Base-by-base conservation (phyloP, 2,329 filamentous ascomycete species). In the Sphaerulina populicola region DNA sequence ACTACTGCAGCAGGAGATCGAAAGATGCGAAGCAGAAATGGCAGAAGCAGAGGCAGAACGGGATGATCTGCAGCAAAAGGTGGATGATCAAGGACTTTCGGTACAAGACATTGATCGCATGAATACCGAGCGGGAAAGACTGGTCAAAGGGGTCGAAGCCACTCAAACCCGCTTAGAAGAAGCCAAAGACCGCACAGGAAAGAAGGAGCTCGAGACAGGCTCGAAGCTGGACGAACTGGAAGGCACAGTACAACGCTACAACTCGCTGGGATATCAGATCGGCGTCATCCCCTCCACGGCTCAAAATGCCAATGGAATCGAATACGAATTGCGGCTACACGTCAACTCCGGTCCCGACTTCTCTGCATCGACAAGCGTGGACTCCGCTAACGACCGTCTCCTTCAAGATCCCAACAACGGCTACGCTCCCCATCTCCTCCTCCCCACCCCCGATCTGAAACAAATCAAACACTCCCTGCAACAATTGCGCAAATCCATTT, bases 91-190 rank as follows among this genome's bases (percentile, higher is more conserved):
- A 66, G 93, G 93, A 2, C 90, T 98, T 67, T 94, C 89, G 63
- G 94, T 96, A 71, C 86, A 93, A 71, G 93, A 98, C 77, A 97
- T 98, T 66, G 93, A 98, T 77, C 88, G 93, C 69, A 96, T 98
- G 91, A 95, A 89, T 61, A 84, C 87, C 33, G 93, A 98, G 68
- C 83, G 90, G 47, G 93, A 98, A 64, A 83, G 93, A 42, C 78
- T 98, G n/a, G 88, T 94, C 58, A 90, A 85, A 62, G 86, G 84
- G 38, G 84, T 95, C 40, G 88, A 95, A 61, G 79, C 83, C 2
- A 86, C 88, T 0, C 77, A 81, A 5, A 76, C 80, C 49, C 79
- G 88, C 47, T 75, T 96, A 0, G 90, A 96, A 51, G 93, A 97
- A 56, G 79, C 85, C 7, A 94, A 94, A 72, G 84, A 80, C 58